Conservation (phyloP, 371 early-diverging fungal genomes). For the Blakeslea trispora region DNA sequence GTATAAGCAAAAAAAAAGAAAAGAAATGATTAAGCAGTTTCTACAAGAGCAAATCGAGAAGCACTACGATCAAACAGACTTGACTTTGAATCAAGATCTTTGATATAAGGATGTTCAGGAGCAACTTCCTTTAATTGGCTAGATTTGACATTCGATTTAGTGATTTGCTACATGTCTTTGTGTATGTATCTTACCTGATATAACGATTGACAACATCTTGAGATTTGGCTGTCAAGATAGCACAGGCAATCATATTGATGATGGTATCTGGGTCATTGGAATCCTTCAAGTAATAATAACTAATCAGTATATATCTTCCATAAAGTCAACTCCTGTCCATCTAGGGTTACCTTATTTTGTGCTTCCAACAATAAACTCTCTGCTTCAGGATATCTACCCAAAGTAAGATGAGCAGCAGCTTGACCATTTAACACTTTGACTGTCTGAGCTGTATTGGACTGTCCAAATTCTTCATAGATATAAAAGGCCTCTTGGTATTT, state of each 20-base stretch:
- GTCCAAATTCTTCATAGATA: slow-evolving; percentile 92
- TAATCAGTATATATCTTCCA: too few species aligned
- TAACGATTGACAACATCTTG: slow-evolving; percentile 66
- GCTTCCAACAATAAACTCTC: slow-evolving; percentile 83
- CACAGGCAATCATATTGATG: slow-evolving; percentile 81
- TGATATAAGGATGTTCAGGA: slow-evolving; percentile 80
- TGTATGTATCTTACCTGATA: slow-evolving; percentile 61
- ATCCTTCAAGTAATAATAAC: too few species aligned
- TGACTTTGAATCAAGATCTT: slow-evolving; percentile 76
- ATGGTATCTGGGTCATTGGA: slow-evolving; percentile 83
- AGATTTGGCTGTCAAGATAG: slow-evolving; percentile 71
- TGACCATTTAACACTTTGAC: slow-evolving; percentile 78
- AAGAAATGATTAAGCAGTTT: slow-evolving; percentile 41
- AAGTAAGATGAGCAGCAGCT: slow-evolving; percentile 84
- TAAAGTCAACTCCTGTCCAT: too few species aligned
- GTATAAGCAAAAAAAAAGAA: too few species aligned
- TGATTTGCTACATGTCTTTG: too few species aligned
- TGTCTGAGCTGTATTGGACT: slow-evolving; percentile 72
- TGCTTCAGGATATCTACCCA: slow-evolving; percentile 87
- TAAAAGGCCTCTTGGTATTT: slow-evolving; percentile 89
- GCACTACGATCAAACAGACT: slow-evolving; percentile 79
- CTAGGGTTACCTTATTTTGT: slow-evolving; percentile 71
- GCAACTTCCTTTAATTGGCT: slow-evolving; percentile 80
- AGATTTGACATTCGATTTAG: too few species aligned
- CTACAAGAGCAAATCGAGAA: slow-evolving; percentile 42